Conservation (phyloP, 2,329 filamentous ascomycete genomes). For the Fusarium camptoceras region DNA sequence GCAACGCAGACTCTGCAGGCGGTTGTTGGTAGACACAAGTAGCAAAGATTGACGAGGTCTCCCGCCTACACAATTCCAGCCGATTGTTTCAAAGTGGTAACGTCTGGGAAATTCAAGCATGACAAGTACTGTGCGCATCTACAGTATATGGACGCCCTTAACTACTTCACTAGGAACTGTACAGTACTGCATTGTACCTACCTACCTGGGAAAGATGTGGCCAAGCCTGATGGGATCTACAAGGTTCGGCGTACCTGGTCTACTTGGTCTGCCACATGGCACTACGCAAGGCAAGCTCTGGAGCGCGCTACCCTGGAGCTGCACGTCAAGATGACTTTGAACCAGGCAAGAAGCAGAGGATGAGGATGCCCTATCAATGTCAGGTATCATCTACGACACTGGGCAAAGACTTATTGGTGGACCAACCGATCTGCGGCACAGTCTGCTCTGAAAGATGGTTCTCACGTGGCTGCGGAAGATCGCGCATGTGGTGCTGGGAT, state of each 20-base stretch:
- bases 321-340: background rate
- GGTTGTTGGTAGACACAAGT: slow-evolving; percentile 23
- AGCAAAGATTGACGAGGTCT: slow-evolving; percentile 34
- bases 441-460: slow-evolving; percentile 33
- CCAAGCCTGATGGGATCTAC: slow-evolving; percentile 9
- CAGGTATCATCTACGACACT: slow-evolving; percentile 6
- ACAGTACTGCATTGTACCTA: background rate
- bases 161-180: background rate
- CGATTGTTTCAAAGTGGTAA: slow-evolving; percentile 31
- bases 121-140: slow-evolving; percentile 10
- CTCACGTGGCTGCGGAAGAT: slow-evolving; percentile 53
- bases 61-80: slow-evolving; percentile 16
- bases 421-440: slow-evolving; percentile 33
- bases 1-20: slow-evolving; percentile 11
- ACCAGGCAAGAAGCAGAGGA: background rate
- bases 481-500: slow-evolving; percentile 49
- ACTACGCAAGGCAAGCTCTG: slow-evolving; percentile 9
- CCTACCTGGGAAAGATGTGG: slow-evolving; percentile 4
- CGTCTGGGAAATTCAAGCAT: slow-evolving; percentile 8
- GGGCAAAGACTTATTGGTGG: slow-evolving; percentile 8
- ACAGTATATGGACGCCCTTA: background rate
- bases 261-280: slow-evolving; percentile 35
- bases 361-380: slow-evolving; percentile 3
- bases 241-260: slow-evolving; percentile 10
- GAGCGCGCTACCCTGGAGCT: slow-evolving; percentile 10